A percentile compares a stretch with the other conserved stretches of the same genome.
phyloP scores from a whole-genome alignment of 2,329 filamentous ascomycete species.

The Pyricularia pennisetigena region DNA sequence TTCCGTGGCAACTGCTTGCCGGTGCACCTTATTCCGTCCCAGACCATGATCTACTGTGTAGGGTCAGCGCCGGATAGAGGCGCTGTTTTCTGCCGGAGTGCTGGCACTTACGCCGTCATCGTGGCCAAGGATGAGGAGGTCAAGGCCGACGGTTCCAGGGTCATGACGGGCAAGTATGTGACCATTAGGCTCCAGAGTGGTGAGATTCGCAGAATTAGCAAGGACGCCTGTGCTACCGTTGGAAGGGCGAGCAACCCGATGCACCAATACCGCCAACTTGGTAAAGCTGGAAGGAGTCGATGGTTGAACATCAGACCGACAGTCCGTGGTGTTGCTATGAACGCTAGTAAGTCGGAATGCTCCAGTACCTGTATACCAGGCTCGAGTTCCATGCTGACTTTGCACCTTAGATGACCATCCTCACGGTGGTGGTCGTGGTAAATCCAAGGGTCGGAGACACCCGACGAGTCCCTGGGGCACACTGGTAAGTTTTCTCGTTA shows the following conservation, averaged over 20 bases:
- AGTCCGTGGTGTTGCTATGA: conserved; percentile 97
- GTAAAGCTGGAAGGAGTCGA: conserved; percentile 87
- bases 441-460: conserved; percentile 95
- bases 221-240: conserved; percentile 89
- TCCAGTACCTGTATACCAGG: background rate
- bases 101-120: conserved; percentile 83
- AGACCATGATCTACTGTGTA: conserved; percentile 87
- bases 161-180: conserved; percentile 67
- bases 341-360: conserved; percentile 56
- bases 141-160: conserved; percentile 45
- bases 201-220: conserved; percentile 80
- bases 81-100: conserved; percentile 89
- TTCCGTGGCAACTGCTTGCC: conserved; percentile 93
- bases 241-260: conserved; percentile 90
- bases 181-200: conserved; percentile 84
- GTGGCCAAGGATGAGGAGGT: conserved; percentile 75
- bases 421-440: conserved; percentile 97
- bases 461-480: conserved; percentile 95
- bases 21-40: conserved; percentile 89
- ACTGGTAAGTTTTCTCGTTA: conserved; percentile 54
- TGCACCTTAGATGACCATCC: conserved; percentile 68
- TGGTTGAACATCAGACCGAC: conserved; percentile 94
- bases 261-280: conserved; percentile 81
- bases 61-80: conserved; percentile 64
- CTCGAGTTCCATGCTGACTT: background rate